phyloP scores from a whole-genome alignment of 805 yeast genomes.

The Hanseniaspora thailandica region DNA sequence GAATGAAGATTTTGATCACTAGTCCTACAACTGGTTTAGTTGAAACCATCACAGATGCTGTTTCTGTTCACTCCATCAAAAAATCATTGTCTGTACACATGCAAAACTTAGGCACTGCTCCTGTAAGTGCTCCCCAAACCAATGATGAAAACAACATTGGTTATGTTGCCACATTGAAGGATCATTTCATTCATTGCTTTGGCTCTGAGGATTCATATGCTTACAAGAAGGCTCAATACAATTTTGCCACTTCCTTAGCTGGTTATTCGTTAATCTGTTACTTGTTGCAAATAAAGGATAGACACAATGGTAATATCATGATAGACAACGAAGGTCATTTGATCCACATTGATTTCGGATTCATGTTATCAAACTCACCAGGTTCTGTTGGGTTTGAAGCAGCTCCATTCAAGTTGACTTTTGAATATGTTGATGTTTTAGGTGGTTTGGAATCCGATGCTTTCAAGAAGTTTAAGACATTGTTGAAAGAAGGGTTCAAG shows the following conservation, averaged over 20 bases:
- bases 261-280: constrained; percentile 87
- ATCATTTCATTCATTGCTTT: constrained; percentile 66
- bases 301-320: constrained; percentile 97
- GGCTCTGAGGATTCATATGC: constrained; percentile 48
- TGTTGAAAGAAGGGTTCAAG: constrained; percentile 63
- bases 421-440: constrained; percentile 75
- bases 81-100: constrained; percentile 76
- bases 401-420: constrained; percentile 88
- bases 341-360: constrained; percentile 91
- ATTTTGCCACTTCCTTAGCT: constrained; percentile 78
- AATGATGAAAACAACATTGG: constrained; percentile 45
- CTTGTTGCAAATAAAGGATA: constrained; percentile 81
- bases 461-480: constrained; percentile 46
- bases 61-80: constrained; percentile 87
- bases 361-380: constrained; percentile 82
- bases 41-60: constrained; percentile 90
- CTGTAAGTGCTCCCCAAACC: not conserved
- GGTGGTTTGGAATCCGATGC: constrained; percentile 63
- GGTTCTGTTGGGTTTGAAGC: constrained; percentile 97
- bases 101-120: constrained; percentile 39
- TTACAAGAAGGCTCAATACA: constrained; percentile 67
- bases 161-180: constrained; percentile 56
- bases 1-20: constrained; percentile 84
- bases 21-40: constrained; percentile 85
- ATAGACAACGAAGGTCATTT: constrained; percentile 91